Base-by-base conservation (phyloP, 164 flowering plant genomes). In the Sedum album region DNA sequence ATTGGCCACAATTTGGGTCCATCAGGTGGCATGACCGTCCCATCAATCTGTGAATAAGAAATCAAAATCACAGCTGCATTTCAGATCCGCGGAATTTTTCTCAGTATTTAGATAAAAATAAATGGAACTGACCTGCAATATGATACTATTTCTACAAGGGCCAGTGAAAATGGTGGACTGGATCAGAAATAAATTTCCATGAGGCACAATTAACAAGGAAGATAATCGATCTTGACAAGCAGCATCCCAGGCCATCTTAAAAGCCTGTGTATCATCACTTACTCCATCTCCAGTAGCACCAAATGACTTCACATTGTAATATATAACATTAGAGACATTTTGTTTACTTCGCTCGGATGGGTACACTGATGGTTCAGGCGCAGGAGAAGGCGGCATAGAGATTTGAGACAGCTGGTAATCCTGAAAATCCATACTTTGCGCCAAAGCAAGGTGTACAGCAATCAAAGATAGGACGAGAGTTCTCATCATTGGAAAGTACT, bases 1-100 rank as follows among this genome's bases (percentile, higher is more conserved):
- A 68, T 67, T 1, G 84, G 85, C 88, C 90, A 86, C 41, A 81
- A 77, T 6, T 79, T 76, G 2, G 90, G 90, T 46, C 88, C 90
- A 64, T 86, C 84, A 4, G 90, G 90, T 48, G 90, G 77, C 75
- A 80, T 75, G 30, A 86, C 25, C 2, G 79, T 84, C 36, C 90
- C 90, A 69, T 86, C 88, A 75, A 84, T 76, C 88, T 86, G 66
- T 23, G 28, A 65, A 35, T 13, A 14, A 33, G 17, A 33, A 33
- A 26, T n/a, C 26, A 36, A 65, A 44, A 44, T 44, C 48, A 44
- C 48, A 13, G 20, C 18, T 11, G 48, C 13, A 39, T 39, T 14
- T 18, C 48, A 11, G 20, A n/a, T 51, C 21, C 57, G 13, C 13
- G n/a, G n/a, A n/a, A n/a, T 55, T 25, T 14, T 9, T 25, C n/a